Evolutionary conservation across 2,329 filamentous ascomycete species (phyloP).

Genomic region (Apiospora sp.): DNA sequence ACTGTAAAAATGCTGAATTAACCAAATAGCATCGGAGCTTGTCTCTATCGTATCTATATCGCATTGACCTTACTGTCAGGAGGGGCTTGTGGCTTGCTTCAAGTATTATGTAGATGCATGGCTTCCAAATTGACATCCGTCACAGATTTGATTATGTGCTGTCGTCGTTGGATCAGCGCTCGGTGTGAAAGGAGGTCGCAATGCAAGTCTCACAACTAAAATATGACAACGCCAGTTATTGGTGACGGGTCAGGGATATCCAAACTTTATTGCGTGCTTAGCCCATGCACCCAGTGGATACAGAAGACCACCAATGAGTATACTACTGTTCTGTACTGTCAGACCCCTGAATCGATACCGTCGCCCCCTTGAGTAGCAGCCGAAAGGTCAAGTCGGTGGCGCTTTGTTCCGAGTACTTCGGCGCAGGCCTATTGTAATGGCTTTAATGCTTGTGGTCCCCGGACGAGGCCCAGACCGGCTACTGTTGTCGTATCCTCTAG

Average conservation of each 20-base stretch:
- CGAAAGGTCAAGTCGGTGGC: neutral
- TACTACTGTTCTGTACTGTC: neutral
- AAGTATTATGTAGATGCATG: neutral
- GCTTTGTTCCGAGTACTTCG: neutral
- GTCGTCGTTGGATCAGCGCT: neutral
- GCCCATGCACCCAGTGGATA: neutral
- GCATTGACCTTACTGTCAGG: neutral
- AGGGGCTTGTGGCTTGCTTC: neutral
- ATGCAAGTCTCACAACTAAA: neutral
- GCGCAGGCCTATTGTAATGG: neutral
- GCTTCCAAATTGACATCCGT: neutral
- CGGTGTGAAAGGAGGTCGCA: neutral
- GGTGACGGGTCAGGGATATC: neutral
- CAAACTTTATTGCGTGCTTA: neutral
- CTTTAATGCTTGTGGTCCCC: neutral
- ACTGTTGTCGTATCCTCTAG: neutral
- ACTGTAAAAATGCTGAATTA: neutral
- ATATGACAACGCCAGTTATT: neutral
- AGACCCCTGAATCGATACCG: neutral
- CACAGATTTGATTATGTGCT: neutral
- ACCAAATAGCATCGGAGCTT: constrained; percentile 6
- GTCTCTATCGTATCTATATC: neutral
- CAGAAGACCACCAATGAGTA: neutral
- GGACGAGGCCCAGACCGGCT: neutral
- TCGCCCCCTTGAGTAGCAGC: neutral